These are phyloP conservation scores for Pezizomycotina sp. DNA, from an alignment of 2,329 filamentous ascomycete genomes.

Conservation along the genomic window DNA sequence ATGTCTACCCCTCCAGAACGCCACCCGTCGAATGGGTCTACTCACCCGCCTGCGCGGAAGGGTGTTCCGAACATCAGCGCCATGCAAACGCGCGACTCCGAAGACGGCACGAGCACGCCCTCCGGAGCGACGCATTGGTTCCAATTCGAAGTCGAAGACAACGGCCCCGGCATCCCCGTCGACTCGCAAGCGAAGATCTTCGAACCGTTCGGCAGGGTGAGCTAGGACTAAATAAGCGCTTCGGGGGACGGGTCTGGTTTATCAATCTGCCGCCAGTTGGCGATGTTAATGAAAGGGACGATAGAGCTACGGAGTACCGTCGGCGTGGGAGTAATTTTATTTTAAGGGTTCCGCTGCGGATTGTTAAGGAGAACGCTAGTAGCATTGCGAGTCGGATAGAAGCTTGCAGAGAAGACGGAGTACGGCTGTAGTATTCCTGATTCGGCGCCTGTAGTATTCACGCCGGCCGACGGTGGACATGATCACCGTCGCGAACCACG, in stretches of 20 bases:
- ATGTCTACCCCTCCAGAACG: no score
- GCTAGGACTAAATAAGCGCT: slow-evolving; percentile 72
- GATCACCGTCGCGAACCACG: no score
- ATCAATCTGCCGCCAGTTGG: slow-evolving; percentile 77
- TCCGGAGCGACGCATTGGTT: slow-evolving; percentile 43
- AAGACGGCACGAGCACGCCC: background rate
- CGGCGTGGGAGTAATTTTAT: slow-evolving; percentile 15
- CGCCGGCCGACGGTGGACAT: no score
- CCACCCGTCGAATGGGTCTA: no score
- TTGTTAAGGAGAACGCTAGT: no score
- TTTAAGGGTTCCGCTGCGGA: slow-evolving; percentile 15
- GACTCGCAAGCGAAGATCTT: slow-evolving; percentile 70
- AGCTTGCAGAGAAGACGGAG: no score
- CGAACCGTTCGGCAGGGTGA: slow-evolving; percentile 88
- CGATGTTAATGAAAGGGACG: slow-evolving; percentile 62
- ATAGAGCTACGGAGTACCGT: slow-evolving; percentile 53
- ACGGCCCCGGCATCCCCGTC: slow-evolving; percentile 67
- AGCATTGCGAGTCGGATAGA: no score
- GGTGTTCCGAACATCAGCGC: no score
- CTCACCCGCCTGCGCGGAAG: no score
- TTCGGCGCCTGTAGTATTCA: no score
- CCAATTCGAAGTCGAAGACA: slow-evolving; percentile 79
- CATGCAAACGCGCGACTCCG: no score
- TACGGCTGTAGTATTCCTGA: no score
- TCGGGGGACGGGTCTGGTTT: slow-evolving; percentile 68